Conservation (phyloP, 2,329 filamentous ascomycete species). For the Neofusicoccum sp. region DNA sequence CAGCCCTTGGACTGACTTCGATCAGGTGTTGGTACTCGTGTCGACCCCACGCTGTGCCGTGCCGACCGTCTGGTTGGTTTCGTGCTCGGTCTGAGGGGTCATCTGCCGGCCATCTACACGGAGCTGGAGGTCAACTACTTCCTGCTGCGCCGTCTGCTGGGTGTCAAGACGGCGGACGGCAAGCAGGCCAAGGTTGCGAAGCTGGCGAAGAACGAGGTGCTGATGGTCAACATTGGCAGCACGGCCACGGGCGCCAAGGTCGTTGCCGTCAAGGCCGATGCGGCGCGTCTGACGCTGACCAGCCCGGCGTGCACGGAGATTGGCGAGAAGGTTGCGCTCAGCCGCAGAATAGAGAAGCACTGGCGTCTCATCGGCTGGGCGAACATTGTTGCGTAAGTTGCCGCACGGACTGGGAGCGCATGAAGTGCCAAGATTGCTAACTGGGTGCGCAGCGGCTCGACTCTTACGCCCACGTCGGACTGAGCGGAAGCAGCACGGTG, state of each 20-base stretch:
- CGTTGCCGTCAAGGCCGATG: conserved; percentile 94
- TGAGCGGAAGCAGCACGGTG: conserved; percentile 15
- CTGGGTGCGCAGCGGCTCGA: conserved; percentile 32
- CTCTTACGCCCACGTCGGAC: conserved; percentile 33
- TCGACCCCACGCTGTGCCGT: conserved; percentile 96
- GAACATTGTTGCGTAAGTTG: conserved; percentile 42
- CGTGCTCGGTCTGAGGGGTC: conserved; percentile 91
- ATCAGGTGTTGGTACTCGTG: conserved; percentile 83
- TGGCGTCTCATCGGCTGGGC: conserved; percentile 64
- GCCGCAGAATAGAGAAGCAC: conserved; percentile 97
- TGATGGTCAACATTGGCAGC: conserved; percentile 99
- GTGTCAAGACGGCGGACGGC: conserved; percentile 95
- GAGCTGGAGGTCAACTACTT: conserved; percentile 99
- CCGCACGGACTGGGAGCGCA: conserved; percentile 11
- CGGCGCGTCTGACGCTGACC: conserved; percentile 89
- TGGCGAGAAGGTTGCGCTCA: conserved; percentile 96
- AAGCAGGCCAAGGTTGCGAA: conserved; percentile 99
- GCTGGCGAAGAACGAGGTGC: conserved; percentile 95
- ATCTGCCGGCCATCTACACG: conserved; percentile 93
- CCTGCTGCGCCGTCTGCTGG: conserved; percentile 86
- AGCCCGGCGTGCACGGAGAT: conserved; percentile 95
- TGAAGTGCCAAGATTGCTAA: background rate
- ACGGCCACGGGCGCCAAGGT: conserved; percentile 98
- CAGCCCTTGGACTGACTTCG: background rate
- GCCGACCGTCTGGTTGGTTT: conserved; percentile 98